Conservation (phyloP, 2,329 filamentous ascomycete genomes). For the Claviceps sp. region DNA sequence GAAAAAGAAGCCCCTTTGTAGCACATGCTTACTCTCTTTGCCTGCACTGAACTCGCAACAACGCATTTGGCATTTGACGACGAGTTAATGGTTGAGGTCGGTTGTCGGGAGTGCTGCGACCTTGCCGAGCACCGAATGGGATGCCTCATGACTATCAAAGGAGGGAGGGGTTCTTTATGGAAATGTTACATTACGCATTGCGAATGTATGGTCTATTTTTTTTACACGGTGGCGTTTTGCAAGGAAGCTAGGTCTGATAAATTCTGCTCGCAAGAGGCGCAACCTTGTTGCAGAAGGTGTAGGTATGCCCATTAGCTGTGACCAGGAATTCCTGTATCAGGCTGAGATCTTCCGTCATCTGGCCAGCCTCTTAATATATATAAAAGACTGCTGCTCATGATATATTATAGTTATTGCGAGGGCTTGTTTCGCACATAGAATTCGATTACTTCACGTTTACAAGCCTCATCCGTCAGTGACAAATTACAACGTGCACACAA, state of each 20-base stretch:
- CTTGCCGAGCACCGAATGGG: background rate
- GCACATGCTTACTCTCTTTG: background rate
- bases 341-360: constrained; percentile 12
- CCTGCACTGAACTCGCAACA: background rate
- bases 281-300: background rate
- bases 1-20: constrained; percentile 12
- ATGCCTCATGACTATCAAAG: background rate
- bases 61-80: constrained; percentile 1
- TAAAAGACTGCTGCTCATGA: background rate
- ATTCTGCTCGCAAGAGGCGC: background rate
- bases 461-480: too few relatives aligned
- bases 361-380: constrained; percentile 1
- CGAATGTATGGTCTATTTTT: constrained; percentile 6
- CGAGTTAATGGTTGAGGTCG: background rate
- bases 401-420: constrained; percentile 3
- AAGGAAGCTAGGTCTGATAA: constrained; percentile 13
- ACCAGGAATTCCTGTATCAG: constrained; percentile 3
- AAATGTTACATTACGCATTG: background rate
- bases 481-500: too few relatives aligned
- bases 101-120: background rate
- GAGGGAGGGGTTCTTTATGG: background rate
- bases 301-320: constrained; percentile 4
- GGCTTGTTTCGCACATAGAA: background rate
- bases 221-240: constrained; percentile 21
- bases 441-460: too few relatives aligned